Evolutionary conservation across 345 rosid species (phyloP).

Genomic region (Rhizophora apiculata): DNA sequence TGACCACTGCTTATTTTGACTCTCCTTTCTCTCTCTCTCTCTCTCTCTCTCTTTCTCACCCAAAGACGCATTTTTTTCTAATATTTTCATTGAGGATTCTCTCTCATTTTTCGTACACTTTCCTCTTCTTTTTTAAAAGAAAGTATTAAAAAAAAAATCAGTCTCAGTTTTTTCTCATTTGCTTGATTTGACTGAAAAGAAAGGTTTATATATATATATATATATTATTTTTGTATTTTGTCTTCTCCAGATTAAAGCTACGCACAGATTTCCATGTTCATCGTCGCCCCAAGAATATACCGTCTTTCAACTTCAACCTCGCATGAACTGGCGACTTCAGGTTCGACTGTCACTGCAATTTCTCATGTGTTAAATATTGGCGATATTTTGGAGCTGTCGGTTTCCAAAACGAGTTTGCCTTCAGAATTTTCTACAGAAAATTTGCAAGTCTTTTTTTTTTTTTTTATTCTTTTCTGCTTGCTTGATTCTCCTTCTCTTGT

Average conservation of each 20-base stretch:
- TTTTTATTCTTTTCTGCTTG: no score
- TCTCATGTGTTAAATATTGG: not conserved
- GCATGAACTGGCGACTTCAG: not conserved
- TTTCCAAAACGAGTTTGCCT: not conserved
- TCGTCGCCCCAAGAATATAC: not conserved
- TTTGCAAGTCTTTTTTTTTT: no score
- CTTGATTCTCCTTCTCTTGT: no score
- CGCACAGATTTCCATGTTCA: not conserved
- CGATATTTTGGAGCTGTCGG: not conserved
- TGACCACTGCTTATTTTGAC: conserved; percentile 61
- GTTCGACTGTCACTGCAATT: not conserved
- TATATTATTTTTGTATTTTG: not conserved
- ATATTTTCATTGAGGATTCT: not conserved
- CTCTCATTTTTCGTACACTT: not conserved
- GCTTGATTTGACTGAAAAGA: conserved; percentile 32
- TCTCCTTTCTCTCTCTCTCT: conserved; percentile 21
- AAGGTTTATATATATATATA: no score
- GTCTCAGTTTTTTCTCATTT: conserved; percentile 13
- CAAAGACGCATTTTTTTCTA: not conserved
- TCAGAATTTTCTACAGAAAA: no score
- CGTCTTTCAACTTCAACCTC: not conserved
- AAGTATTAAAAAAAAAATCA: not conserved
- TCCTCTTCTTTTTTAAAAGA: not conserved
- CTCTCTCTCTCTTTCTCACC: conserved; percentile 3
- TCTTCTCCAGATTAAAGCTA: not conserved